Percentiles rank a stretch among this genome's conserved stretches.
phyloP scores from a whole-genome alignment of 129 eudicot genomes.

The Heracleum sosnowskyi region DNA sequence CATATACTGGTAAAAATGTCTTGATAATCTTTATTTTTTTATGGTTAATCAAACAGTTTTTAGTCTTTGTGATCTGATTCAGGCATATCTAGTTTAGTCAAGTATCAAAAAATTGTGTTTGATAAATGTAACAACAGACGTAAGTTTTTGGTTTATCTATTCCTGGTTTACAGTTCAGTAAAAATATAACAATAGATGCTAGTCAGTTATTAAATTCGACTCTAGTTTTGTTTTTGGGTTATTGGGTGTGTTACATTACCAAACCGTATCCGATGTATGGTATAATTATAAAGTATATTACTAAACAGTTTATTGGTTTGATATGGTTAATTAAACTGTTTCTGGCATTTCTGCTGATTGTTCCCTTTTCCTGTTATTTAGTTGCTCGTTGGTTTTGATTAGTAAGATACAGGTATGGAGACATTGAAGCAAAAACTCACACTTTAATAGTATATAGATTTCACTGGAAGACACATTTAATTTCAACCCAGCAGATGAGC shows the following conservation, averaged over 20 bases:
- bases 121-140: not conserved
- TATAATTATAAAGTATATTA: not conserved
- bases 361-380: not conserved
- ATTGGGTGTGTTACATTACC: not conserved
- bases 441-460: not conserved
- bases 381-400: not conserved
- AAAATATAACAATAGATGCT: not conserved
- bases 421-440: not conserved
- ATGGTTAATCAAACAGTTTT: not conserved
- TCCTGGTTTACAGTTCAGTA: not conserved
- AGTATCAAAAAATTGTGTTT: not conserved
- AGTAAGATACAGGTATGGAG: not conserved
- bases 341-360: not conserved
- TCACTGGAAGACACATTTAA: not conserved
- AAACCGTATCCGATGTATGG: not conserved
- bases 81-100: not conserved
- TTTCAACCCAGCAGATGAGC: not conserved
- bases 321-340: not conserved
- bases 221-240: not conserved
- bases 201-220: not conserved
- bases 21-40: not conserved
- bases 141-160: not conserved
- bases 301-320: not conserved
- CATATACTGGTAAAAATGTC: conserved; percentile 62
- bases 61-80: not conserved